Evolutionary conservation across 352 stramenopile species (phyloP).

Genomic region (Globisporangium irregulare): DNA sequence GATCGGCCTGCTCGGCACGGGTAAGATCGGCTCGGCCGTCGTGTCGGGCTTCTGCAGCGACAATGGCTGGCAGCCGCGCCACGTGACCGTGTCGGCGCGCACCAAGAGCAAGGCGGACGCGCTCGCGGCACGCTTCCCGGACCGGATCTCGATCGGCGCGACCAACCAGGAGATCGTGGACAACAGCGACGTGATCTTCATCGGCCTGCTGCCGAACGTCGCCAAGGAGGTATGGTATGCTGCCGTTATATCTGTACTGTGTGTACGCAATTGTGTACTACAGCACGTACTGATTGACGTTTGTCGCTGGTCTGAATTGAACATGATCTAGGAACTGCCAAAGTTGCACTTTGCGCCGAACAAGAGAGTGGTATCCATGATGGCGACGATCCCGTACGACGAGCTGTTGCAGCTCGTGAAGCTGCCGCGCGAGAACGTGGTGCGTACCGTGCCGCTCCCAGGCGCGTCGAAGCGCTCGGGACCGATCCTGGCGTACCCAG

Average conservation of each 20-base stretch:
- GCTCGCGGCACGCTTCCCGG: slow-evolving; percentile 65
- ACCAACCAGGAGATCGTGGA: slow-evolving; percentile 85
- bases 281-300: background rate
- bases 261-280: background rate
- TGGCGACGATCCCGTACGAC: slow-evolving; percentile 87
- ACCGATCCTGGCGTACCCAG: slow-evolving; percentile 76
- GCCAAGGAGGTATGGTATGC: slow-evolving; percentile 35
- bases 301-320: background rate
- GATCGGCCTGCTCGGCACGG: slow-evolving; percentile 76
- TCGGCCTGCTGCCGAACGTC: slow-evolving; percentile 72
- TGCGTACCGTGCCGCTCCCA: slow-evolving; percentile 75
- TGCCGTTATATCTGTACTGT: background rate
- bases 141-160: slow-evolving; percentile 55
- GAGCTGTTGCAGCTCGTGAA: slow-evolving; percentile 70
- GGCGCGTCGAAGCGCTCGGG: slow-evolving; percentile 72
- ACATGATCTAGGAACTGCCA: slow-evolving; percentile 45
- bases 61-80: slow-evolving; percentile 71
- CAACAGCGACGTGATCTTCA: slow-evolving; percentile 79
- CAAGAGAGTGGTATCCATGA: slow-evolving; percentile 83
- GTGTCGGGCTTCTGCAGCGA: slow-evolving; percentile 79
- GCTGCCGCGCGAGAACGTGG: slow-evolving; percentile 68
- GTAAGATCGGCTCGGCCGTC: slow-evolving; percentile 86
- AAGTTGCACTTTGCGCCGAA: slow-evolving; percentile 59
- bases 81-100: slow-evolving; percentile 67
- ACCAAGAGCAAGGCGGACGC: slow-evolving; percentile 76